Percentiles rank a stretch among this genome's conserved stretches.
These are phyloP conservation scores for Curvularia lunata DNA, from an alignment of 2,329 filamentous ascomycete species.

Conservation along the genomic window DNA sequence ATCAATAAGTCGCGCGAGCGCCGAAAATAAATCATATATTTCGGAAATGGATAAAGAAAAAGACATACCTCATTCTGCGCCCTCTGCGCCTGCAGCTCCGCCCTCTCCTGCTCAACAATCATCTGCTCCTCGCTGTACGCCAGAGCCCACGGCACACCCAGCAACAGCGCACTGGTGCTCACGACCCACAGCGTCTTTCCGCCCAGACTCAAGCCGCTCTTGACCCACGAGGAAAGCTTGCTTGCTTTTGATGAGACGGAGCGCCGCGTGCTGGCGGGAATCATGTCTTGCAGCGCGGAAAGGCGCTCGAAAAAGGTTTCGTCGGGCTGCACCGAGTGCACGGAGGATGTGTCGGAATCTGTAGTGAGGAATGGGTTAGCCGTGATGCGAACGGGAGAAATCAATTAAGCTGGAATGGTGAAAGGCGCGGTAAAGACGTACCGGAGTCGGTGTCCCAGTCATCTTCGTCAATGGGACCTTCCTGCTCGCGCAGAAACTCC, in stretches of 20 bases:
- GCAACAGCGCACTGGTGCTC: conserved; percentile 83
- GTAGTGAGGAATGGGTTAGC: conserved; percentile 62
- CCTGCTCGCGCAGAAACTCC: conserved; percentile 79
- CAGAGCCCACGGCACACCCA: conserved; percentile 92
- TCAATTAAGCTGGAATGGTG: conserved; percentile 61
- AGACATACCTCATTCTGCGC: conserved; percentile 71
- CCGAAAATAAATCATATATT: neutral
- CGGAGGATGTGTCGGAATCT: conserved; percentile 78
- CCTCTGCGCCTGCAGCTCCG: conserved; percentile 93
- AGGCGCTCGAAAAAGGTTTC: conserved; percentile 66
- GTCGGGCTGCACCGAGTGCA: conserved; percentile 53
- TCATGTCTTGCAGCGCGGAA: conserved; percentile 77
- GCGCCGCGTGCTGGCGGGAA: conserved; percentile 79
- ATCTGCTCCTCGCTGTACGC: conserved; percentile 96
- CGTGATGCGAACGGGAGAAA: neutral
- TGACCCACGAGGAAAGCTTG: conserved; percentile 63
- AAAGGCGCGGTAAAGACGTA: conserved; percentile 54
- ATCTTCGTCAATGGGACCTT: conserved; percentile 74
- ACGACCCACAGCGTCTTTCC: conserved; percentile 92
- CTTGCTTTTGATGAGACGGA: conserved; percentile 51
- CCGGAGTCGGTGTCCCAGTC: conserved; percentile 93
- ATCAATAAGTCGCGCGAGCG: neutral
- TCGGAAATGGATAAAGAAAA: neutral
- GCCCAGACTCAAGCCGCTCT: conserved; percentile 69
- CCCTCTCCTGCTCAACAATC: conserved; percentile 95